Evolutionary conservation across 208 protist species (phyloP), one percentile per base, ranked within the genome.

Genomic region (Trypanosoma avium): DNA sequence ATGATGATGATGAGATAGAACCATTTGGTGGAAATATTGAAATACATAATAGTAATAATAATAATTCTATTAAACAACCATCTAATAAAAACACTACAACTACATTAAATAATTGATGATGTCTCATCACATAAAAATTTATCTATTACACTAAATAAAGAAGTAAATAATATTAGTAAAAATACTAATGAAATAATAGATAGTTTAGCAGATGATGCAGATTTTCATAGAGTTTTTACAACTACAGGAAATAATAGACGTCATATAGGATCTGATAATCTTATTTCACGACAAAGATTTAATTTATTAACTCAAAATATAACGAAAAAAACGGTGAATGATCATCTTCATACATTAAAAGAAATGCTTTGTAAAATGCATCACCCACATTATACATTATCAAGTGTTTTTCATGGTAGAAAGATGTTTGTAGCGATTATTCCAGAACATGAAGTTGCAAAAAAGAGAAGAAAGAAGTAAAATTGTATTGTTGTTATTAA

Each of bases 181-280:
- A 2, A 30, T 38, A 33, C 4, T 53, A 27, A 19, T 35, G 30
- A 55, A 7, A 19, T 8, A 1, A 8, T 8, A 7, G 36, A 47
- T 5, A 22, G 2, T 19, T 15, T 27, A 17, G 52, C 33, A 30
- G 50, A 58, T 12, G 77, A 82, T 47, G 82, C 84, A 3, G 84
- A 94, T 58, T 94, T 90, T 58, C 86, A 94, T 62, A 84, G 82
- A 38, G 88, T 77, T 30, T 94, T 88, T 70, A 90, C 83, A 13
- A 53, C 54, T 13, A 57, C 55, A 15, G 61, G 73, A 48, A 40
- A 55, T 19, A 73, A 70, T 24, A 30, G 24, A 4, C 61, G 56
- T 17, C 32, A 42, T 13, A n/a, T n/a, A n/a, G n/a, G n/a, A n/a
- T n/a, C n/a, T n/a, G n/a, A n/a, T n/a, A n/a, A n/a, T n/a, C n/a